Base-by-base conservation (phyloP, 352 stramenopile genomes). In the Phytophthora tentaculata region DNA sequence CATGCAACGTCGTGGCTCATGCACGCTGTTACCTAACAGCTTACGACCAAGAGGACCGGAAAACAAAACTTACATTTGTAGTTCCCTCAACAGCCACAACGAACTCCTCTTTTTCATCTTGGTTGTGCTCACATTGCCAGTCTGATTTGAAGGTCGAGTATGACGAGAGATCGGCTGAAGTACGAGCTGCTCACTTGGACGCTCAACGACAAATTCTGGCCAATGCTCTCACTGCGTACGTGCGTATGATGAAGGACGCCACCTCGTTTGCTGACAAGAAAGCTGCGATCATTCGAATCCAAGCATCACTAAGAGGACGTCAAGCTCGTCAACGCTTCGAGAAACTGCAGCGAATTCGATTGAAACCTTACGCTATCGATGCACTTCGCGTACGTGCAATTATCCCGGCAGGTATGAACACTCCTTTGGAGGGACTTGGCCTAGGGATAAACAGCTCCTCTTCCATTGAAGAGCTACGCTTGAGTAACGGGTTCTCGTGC, bases 401-500 rank as follows among this genome's bases (percentile, higher is more conserved):
- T 43, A 56, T 70, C 14, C 64, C 64, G 24, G 55, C 35, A 7
- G 58, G 51, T 14, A 56, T 45, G 41, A 19, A 14, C 5, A 56
- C 26, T 57, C 56, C 14, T 57, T 66, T 13, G 23, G 61, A 58
- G 19, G 41, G 48, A 6, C 32, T 69, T 16, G 59, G 54, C 20
- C 37, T 64, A 13, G 59, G 60, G 32, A 55, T 69, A 44, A 56
- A 24, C 17, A 57, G 39, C 5, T 61, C 52, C 0, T 61, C 55
- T 8, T 56, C 52, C 1, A 8, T 59, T 12, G 82, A 90, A 32
- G 82, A 90, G 20, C 63, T 89, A 5, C 71, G 84, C 1, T 72
- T 92, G 13, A 73, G 79, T 6, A 92, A 92, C 61, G 82, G 84
- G 2, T 92, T 91, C 54, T 78, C 79, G 9, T 92, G 84, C 56